phyloP scores from a whole-genome alignment of 495 filamentous ascomycete species.

The Trichoderma asperelloides region DNA sequence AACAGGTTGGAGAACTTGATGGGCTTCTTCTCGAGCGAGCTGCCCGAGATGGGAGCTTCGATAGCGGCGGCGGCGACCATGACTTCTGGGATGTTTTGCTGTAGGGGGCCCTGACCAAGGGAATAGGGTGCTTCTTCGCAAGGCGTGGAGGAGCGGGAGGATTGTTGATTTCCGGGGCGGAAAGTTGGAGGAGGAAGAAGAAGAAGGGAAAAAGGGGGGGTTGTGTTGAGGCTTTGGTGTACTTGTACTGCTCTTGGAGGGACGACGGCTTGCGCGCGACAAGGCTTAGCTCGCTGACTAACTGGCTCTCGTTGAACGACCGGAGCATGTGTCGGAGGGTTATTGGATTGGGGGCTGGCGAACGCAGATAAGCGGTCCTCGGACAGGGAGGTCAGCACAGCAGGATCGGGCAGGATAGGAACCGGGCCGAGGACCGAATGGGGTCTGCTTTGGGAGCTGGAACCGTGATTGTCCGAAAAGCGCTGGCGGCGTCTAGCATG shows the following conservation, averaged over 20 bases:
- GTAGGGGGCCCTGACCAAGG: slow-evolving; percentile 87
- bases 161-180: slow-evolving; percentile 10
- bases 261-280: slow-evolving; percentile 1
- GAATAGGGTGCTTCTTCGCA: slow-evolving; percentile 76
- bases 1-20: slow-evolving; percentile 99
- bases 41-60: slow-evolving; percentile 39
- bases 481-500: not conserved
- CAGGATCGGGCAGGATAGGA: not conserved
- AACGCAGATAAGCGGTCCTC: not conserved
- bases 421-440: slow-evolving; percentile 2
- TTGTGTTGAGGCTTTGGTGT: not conserved
- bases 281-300: slow-evolving; percentile 8
- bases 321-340: not conserved
- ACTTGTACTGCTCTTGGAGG: not conserved
- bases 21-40: slow-evolving; percentile 90
- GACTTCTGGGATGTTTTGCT: slow-evolving; percentile 31
- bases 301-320: not conserved
- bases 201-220: not conserved
- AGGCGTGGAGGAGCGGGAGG: slow-evolving; percentile 21
- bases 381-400: not conserved
- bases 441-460: not conserved
- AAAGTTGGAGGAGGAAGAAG: slow-evolving; percentile 11
- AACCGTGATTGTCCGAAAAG: not conserved
- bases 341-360: not conserved
- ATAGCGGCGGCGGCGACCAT: slow-evolving; percentile 52